Conservation (phyloP, 345 rosid species). For the Bruguiera gymnorhiza region DNA sequence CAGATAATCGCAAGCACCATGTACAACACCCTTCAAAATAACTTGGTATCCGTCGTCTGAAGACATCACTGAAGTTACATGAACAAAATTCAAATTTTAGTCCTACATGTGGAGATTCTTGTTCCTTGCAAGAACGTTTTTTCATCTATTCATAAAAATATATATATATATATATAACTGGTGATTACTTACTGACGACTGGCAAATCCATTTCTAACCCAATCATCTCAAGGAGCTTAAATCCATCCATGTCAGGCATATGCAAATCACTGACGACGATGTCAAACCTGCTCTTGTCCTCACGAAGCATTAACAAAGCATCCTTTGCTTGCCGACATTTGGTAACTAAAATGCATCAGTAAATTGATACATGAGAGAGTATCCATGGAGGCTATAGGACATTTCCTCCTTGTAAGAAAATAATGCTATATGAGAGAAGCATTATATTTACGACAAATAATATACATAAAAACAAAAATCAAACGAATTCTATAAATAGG, state of each 20-base stretch:
- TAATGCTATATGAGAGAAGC: too few species aligned
- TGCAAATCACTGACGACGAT: constrained; percentile 24
- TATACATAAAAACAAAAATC: too few species aligned
- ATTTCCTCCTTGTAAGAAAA: too few species aligned
- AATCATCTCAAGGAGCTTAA: constrained; percentile 24
- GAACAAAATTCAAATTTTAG: background rate
- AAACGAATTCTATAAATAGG: too few species aligned
- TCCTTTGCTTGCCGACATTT: constrained; percentile 19
- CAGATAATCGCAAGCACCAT: constrained; percentile 38
- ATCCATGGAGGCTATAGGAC: too few species aligned
- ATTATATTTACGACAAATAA: too few species aligned
- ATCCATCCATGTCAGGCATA: constrained; percentile 38
- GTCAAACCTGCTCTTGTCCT: constrained; percentile 27
- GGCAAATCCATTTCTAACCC: constrained; percentile 24
- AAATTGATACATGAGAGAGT: too few species aligned
- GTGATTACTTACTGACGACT: constrained; percentile 27
- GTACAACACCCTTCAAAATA: constrained; percentile 16
- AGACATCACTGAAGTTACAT: constrained; percentile 23
- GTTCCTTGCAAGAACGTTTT: background rate
- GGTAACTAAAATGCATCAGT: constrained; percentile 20
- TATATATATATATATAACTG: background rate
- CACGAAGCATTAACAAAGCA: constrained; percentile 29
- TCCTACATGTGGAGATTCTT: background rate
- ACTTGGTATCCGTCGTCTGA: constrained; percentile 20
- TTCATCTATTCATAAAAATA: background rate